These are phyloP conservation scores for Backusella tuberculispora DNA, from an alignment of 192 early-diverging fungal genomes.

Conservation along the genomic window DNA sequence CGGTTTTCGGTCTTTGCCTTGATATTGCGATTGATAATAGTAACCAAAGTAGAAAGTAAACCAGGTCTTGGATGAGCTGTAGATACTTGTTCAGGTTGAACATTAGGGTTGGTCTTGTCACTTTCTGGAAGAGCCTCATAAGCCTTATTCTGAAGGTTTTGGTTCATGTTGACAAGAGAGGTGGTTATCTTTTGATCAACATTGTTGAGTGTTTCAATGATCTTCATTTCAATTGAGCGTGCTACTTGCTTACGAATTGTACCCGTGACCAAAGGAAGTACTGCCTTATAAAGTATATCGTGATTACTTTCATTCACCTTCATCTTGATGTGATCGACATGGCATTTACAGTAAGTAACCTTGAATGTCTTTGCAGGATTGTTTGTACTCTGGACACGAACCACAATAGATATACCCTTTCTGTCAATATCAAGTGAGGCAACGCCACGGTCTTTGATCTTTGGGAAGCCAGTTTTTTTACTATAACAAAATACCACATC, in stretches of 20 bases:
- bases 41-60: slow-evolving; percentile 18
- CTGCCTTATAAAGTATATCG: slow-evolving; percentile 32
- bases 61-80: slow-evolving; percentile 24
- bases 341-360: slow-evolving; percentile 42
- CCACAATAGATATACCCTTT: slow-evolving; percentile 24
- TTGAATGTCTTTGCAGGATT: slow-evolving; percentile 35
- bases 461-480: slow-evolving; percentile 46
- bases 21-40: slow-evolving; percentile 9
- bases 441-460: slow-evolving; percentile 42
- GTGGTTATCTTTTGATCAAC: slow-evolving; percentile 33
- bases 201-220: slow-evolving; percentile 31
- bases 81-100: background rate
- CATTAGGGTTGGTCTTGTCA: background rate
- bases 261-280: slow-evolving; percentile 43
- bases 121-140: slow-evolving; percentile 1
- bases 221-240: slow-evolving; percentile 40
- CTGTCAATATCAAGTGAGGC: slow-evolving; percentile 27
- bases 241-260: slow-evolving; percentile 43
- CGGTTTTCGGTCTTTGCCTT: slow-evolving; percentile 13
- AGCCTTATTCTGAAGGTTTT: slow-evolving; percentile 13
- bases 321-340: slow-evolving; percentile 24
- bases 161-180: background rate
- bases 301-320: slow-evolving; percentile 17
- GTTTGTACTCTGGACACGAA: slow-evolving; percentile 37
- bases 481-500: slow-evolving; percentile 45